A percentile compares a stretch with the other conserved stretches of the same genome.
Conservation (phyloP, 2,329 filamentous ascomycete genomes). For the Didymella pomorum region DNA sequence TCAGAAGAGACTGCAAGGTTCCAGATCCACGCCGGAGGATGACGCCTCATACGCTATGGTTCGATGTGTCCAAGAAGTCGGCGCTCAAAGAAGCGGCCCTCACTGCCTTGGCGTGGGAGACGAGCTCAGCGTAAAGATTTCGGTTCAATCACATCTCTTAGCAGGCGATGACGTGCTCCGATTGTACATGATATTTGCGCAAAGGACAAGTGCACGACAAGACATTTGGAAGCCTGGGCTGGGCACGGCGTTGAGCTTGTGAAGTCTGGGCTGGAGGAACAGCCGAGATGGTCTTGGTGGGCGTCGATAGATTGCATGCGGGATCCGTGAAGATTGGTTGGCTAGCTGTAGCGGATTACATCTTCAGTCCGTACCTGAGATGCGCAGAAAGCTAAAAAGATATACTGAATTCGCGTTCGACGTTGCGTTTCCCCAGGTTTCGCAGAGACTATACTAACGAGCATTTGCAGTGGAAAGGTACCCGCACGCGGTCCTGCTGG, state of each 20-base stretch:
- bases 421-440: slow-evolving; percentile 9
- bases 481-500: neutral
- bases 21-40: slow-evolving; percentile 28
- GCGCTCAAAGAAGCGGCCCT: slow-evolving; percentile 25
- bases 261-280: slow-evolving; percentile 37
- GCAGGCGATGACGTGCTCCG: slow-evolving; percentile 32
- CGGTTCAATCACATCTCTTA: slow-evolving; percentile 32
- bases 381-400: neutral
- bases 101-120: slow-evolving; percentile 34
- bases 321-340: slow-evolving; percentile 20
- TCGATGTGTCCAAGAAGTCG: slow-evolving; percentile 24
- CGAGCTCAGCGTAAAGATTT: slow-evolving; percentile 14
- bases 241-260: slow-evolving; percentile 38
- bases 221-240: slow-evolving; percentile 32
- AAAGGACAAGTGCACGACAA: slow-evolving; percentile 28
- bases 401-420: neutral
- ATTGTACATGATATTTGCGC: slow-evolving; percentile 23
- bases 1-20: slow-evolving; percentile 28
- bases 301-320: slow-evolving; percentile 27
- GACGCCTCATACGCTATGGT: slow-evolving; percentile 30
- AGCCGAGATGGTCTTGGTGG: slow-evolving; percentile 26
- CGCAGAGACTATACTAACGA: neutral
- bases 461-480: neutral
- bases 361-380: slow-evolving; percentile 9
- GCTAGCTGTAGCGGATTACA: slow-evolving; percentile 13